Evolutionary conservation across 129 eudicot species (phyloP).

Genomic region (Helianthus annuus): DNA sequence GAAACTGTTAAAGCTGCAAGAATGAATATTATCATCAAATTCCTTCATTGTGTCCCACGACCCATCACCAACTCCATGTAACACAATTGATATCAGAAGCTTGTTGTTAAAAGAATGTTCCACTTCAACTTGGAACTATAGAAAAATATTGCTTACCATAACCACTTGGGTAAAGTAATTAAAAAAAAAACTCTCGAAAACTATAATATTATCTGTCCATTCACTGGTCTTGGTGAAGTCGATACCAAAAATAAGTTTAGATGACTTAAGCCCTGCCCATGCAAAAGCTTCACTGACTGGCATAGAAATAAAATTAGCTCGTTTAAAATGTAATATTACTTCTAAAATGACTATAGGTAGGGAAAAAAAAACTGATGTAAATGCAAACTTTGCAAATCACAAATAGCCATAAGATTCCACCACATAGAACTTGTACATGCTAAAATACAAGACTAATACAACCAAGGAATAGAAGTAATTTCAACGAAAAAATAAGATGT

Average conservation of each 20-base stretch:
- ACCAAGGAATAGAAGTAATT: neutral
- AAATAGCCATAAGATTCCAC: conserved; percentile 1
- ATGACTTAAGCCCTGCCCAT: conserved; percentile 93
- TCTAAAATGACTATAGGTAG: conserved; percentile 8
- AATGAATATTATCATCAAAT: conserved; percentile 94
- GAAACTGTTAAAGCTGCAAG: conserved; percentile 88
- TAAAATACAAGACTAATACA: neutral
- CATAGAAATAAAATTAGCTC: conserved; percentile 1
- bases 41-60: conserved; percentile 99
- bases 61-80: conserved; percentile 98
- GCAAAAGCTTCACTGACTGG: conserved; percentile 88
- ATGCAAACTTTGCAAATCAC: conserved; percentile 3
- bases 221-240: conserved; percentile 98
- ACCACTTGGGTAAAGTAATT: neutral
- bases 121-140: conserved; percentile 20
- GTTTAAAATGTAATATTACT: conserved; percentile 3
- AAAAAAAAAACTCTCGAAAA: neutral
- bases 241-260: conserved; percentile 87
- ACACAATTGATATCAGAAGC: conserved; percentile 82
- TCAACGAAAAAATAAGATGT: neutral
- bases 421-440: neutral
- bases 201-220: conserved; percentile 67
- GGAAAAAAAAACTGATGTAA: neutral
- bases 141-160: conserved; percentile 28
- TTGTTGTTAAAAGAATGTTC: conserved; percentile 53